Percentiles rank a stretch among this genome's conserved stretches.
These are phyloP conservation scores for Nakataea oryzae DNA, from an alignment of 2,329 filamentous ascomycete species.

Conservation along the genomic window DNA sequence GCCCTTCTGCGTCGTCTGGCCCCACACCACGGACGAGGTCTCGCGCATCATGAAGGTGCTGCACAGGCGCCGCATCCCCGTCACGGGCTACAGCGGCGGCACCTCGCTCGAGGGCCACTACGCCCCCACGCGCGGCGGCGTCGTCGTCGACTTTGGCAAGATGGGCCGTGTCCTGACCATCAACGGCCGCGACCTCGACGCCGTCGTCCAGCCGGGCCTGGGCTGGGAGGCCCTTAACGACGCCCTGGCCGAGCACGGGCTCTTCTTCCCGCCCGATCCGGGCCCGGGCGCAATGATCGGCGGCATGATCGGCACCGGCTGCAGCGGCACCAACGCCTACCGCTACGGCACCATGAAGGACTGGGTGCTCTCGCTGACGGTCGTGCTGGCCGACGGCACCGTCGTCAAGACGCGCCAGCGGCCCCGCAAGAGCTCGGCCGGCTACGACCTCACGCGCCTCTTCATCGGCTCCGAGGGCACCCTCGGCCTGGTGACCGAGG, in stretches of 20 bases:
- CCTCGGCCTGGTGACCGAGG: slow-evolving; percentile 72
- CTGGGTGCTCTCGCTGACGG: slow-evolving; percentile 80
- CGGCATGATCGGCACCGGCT: slow-evolving; percentile 70
- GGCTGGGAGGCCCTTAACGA: slow-evolving; percentile 85
- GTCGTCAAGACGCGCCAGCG: slow-evolving; percentile 82
- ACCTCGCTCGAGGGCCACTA: slow-evolving; percentile 88
- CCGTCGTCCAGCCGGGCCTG: slow-evolving; percentile 69
- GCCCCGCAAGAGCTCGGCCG: slow-evolving; percentile 80
- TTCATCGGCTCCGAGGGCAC: slow-evolving; percentile 86
- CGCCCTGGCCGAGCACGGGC: slow-evolving; percentile 56
- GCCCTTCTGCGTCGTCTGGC: slow-evolving; percentile 66
- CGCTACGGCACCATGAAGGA: slow-evolving; percentile 92
- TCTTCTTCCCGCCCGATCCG: slow-evolving; percentile 90
- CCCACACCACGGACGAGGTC: slow-evolving; percentile 69
- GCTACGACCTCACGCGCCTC: slow-evolving; percentile 82
- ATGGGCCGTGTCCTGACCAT: slow-evolving; percentile 76
- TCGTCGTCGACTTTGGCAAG: slow-evolving; percentile 70
- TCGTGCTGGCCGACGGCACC: slow-evolving; percentile 83
- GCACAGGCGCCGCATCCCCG: slow-evolving; percentile 68
- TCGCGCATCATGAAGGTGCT: slow-evolving; percentile 84
- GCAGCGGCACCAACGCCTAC: slow-evolving; percentile 78
- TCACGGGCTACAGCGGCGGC: slow-evolving; percentile 78
- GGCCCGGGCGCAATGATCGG: slow-evolving; percentile 89
- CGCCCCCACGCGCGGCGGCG: slow-evolving; percentile 68
- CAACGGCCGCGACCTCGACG: slow-evolving; percentile 69